Conservation (phyloP, 2,329 filamentous ascomycete species). For the Exophiala alcalophila region DNA sequence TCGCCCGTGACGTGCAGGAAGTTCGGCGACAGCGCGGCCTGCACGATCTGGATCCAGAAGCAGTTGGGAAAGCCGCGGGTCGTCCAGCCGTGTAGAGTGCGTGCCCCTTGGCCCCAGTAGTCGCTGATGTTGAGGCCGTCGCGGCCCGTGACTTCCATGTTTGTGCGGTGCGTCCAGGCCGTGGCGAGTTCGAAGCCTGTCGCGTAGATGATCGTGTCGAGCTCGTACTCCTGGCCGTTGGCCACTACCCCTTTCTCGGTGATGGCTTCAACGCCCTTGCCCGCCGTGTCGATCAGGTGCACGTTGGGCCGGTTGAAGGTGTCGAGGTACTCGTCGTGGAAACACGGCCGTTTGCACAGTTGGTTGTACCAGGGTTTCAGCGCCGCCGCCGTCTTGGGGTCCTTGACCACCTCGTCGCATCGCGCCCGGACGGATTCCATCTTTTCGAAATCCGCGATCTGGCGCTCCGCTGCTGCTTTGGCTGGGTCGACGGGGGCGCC, state of each 20-base stretch:
- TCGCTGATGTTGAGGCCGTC: conserved; percentile 28
- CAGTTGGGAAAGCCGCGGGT: conserved; percentile 23
- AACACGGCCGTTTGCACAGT: conserved; percentile 63
- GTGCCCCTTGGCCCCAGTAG: conserved; percentile 29
- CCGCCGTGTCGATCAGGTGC: conserved; percentile 58
- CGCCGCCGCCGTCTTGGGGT: conserved; percentile 50
- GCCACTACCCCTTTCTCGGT: conserved; percentile 50
- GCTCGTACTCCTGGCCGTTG: conserved; percentile 47
- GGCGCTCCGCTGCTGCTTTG: conserved; percentile 14
- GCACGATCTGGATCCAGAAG: conserved; percentile 24
- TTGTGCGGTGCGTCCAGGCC: conserved; percentile 17
- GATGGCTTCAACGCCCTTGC: conserved; percentile 49
- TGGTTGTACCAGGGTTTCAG: conserved; percentile 60
- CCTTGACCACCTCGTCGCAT: conserved; percentile 52
- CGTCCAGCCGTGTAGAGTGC: conserved; percentile 24
- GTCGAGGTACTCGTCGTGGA: conserved; percentile 59
- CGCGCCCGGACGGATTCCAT: conserved; percentile 39
- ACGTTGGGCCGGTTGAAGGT: conserved; percentile 60
- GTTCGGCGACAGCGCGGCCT: conserved; percentile 24
- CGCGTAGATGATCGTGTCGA: conserved; percentile 48
- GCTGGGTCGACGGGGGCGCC: conserved; percentile 4
- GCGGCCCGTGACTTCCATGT: conserved; percentile 32
- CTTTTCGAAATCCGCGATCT: conserved; percentile 25
- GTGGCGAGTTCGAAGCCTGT: conserved; percentile 43
- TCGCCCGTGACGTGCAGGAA: conserved; percentile 25